Evolutionary conservation across 2,329 filamentous ascomycete species (phyloP).

Genomic region (Fusarium nodosum): DNA sequence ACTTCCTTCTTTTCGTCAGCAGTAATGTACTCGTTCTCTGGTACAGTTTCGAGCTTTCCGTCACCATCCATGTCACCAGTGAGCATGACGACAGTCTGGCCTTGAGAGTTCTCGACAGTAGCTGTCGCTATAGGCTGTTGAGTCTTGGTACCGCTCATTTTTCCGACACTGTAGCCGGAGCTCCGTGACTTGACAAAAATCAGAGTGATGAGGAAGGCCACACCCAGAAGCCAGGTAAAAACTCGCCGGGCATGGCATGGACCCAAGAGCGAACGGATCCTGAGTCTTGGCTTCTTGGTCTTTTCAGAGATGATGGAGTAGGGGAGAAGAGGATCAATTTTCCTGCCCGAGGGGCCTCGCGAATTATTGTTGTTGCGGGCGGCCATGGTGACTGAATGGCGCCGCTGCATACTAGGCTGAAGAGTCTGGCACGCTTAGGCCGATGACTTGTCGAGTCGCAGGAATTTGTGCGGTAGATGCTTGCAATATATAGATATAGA

Average conservation of each 20-base stretch:
- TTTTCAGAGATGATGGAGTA: constrained; percentile 53
- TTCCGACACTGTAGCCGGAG: constrained; percentile 48
- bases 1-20: constrained; percentile 50
- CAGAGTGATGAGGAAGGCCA: constrained; percentile 59
- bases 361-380: constrained; percentile 56
- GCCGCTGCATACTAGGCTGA: constrained; percentile 50
- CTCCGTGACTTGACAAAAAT: constrained; percentile 56
- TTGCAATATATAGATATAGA: constrained; percentile 30
- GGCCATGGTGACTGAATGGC: constrained; percentile 52
- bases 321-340: constrained; percentile 54
- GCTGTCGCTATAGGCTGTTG: constrained; percentile 47
- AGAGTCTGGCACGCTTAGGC: constrained; percentile 42
- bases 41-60: constrained; percentile 46
- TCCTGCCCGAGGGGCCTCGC: constrained; percentile 49
- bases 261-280: constrained; percentile 62
- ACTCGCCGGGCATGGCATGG: constrained; percentile 67
- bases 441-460: constrained; percentile 28
- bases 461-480: constrained; percentile 16
- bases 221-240: constrained; percentile 63
- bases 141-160: constrained; percentile 44
- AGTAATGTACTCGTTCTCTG: constrained; percentile 48
- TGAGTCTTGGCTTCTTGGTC: constrained; percentile 54
- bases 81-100: constrained; percentile 49
- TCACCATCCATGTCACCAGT: constrained; percentile 51
- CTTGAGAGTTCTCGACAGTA: constrained; percentile 48